Base-by-base conservation (phyloP, 257 asterid species). In the Nicotiana knightiana region DNA sequence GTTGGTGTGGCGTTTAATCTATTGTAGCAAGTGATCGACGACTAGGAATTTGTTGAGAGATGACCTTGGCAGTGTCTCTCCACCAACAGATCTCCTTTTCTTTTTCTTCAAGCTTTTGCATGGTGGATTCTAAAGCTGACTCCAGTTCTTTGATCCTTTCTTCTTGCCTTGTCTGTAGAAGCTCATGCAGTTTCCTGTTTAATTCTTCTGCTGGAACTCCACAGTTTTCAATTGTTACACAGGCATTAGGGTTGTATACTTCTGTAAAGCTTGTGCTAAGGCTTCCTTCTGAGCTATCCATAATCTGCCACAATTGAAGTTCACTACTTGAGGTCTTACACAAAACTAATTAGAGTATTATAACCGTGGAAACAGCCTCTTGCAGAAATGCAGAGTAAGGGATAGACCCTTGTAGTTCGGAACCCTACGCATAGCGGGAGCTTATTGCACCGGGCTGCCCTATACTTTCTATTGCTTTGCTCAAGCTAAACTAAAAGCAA, bases 71-170 rank as follows among this genome's bases (percentile, higher is more conserved):
- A 12, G 96, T 83, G 21, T 91, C 93, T 86, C 83, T 92, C 98
- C 97, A 93, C 90, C 94, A 86, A 9, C 83, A 81, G 18, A 92
- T 85, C 85, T 92, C 94, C 58, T 82, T 85, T 71, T 90, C 91
- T 39, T 81, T 91, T 71, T 87, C 89, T 24, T 85, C 87, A 59
- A 92, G 89, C 67, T 89, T 82, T 77, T 87, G 83, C 79, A 86
- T 83, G 65, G 94, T 91, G 32, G 81, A 83, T 9, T 89, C 90
- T 26, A 93, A 75, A 79, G 91, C 92, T 33, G 89, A 79, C 85
- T 93, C 97, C 8, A 94, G 92, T 82, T 90, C 95, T 58, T 65
- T 80, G 64, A 94, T 94, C 84, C 87, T 89, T 48, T 91, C 92
- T 64, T 90, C 73, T 85, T 89, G 97, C 83, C 94, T 88, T 39